Evolutionary conservation across 345 rosid genomes (phyloP), one percentile per base, ranked within the genome.

Genomic region (Arabis hirsuta): DNA sequence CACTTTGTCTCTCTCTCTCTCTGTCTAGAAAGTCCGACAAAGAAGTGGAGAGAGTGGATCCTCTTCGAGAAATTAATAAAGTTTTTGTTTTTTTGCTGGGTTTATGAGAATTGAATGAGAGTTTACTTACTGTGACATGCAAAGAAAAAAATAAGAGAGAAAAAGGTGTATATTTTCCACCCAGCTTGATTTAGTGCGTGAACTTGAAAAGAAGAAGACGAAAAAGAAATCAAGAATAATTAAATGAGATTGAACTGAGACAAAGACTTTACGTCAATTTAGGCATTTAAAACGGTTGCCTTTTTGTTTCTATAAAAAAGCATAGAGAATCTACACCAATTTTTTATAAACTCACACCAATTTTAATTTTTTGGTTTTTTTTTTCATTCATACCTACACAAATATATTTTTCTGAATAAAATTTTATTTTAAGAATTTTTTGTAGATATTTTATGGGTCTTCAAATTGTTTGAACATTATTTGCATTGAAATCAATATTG

Each of bases 21-120:
- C 73, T 67, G 47, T 44, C 44, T 60, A 3, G 9, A 53, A 47
- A 53, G 68, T 44, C 55, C 19, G 79, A 75, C 69, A 52, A 61
- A 54, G 34, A 29, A 75, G 79, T 75, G 79, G 69, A 22, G 57
- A 65, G 72, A 63, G 71, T 65, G 77, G 65, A 48, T 48, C 53
- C 44, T 32, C 69, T 70, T 20, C 12, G 9, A 42, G n/a, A 73
- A 36, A 22, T 22, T 22, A 43, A 19, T 20, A 10, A 11, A 38
- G 8, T 16, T 46, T 29, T 73, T 73, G 52, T 62, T 24, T 5
- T 22, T 38, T 59, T 70, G 11, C n/a, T 34, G 62, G 54, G 44
- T 52, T 59, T 62, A 14, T 56, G 32, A 71, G 61, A 61, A 60
- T 38, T 65, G 65, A 56, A 57, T 48, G 31, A 48, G 60, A 41